Percentiles rank a stretch among this genome's conserved stretches.
These are phyloP conservation scores for Diaporthe sp. DNA, from an alignment of 2,329 filamentous ascomycete genomes.

Conservation along the genomic window DNA sequence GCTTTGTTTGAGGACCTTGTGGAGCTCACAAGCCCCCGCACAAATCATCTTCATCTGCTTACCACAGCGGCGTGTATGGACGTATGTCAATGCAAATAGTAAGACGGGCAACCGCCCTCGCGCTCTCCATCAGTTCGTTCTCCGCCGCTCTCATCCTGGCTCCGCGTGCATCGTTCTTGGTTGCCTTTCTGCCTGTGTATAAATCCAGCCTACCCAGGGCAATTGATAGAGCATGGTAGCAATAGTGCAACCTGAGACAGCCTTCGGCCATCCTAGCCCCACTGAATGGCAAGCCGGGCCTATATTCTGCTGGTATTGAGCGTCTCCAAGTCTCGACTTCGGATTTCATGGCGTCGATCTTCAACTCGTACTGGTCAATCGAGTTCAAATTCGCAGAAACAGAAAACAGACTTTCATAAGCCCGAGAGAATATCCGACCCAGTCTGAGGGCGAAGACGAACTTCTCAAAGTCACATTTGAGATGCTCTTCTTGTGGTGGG, in stretches of 20 bases:
- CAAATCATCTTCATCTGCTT: background rate
- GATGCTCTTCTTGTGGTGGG: background rate
- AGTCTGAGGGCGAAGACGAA: background rate
- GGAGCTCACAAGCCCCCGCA: too few relatives aligned
- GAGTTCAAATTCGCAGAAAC: background rate
- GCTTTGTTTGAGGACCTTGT: too few relatives aligned
- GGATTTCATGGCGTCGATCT: background rate
- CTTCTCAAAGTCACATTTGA: background rate
- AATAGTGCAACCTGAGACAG: background rate
- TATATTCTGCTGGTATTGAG: background rate
- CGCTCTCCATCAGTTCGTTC: background rate
- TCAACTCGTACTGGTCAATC: background rate
- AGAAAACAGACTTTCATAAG: slow-evolving; percentile 3
- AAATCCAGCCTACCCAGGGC: background rate
- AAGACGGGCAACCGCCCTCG: background rate
- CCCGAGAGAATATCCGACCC: background rate
- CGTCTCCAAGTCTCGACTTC: background rate
- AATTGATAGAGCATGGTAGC: background rate
- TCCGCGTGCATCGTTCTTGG: background rate
- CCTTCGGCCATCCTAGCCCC: background rate
- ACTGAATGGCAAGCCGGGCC: background rate
- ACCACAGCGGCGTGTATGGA: slow-evolving; percentile 6
- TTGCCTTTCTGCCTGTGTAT: background rate
- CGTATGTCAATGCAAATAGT: slow-evolving; percentile 7
- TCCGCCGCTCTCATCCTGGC: background rate